Percentiles rank a stretch among this genome's conserved stretches.
phyloP scores from a whole-genome alignment of 1,139 yeast genomes.

The Kodamaea fungicola region DNA sequence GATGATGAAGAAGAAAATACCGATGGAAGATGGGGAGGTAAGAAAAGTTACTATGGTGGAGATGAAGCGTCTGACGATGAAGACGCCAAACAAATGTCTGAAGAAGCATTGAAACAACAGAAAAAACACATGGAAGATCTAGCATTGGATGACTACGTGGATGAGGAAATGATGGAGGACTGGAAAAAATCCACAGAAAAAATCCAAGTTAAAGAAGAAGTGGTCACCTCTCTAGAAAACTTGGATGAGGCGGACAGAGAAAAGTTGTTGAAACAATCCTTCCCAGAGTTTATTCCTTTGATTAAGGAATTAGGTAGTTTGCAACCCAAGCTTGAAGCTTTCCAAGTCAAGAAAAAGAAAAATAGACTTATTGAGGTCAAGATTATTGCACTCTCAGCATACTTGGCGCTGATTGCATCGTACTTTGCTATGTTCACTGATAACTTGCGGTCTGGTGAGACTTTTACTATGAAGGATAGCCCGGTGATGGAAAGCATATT shows the following conservation, averaged over 20 bases:
- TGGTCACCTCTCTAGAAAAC: conserved; percentile 22
- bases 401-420: conserved; percentile 68
- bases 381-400: conserved; percentile 68
- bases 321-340: conserved; percentile 34
- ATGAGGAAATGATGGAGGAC: conserved; percentile 75
- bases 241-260: conserved; percentile 44
- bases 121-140: conserved; percentile 79
- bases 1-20: conserved; percentile 44
- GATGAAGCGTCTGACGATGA: conserved; percentile 77
- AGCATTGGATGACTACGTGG: conserved; percentile 77
- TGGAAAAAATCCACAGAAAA: conserved; percentile 50
- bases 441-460: conserved; percentile 50
- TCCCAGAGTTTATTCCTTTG: conserved; percentile 85
- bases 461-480: conserved; percentile 71
- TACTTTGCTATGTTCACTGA: conserved; percentile 72
- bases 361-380: conserved; percentile 47
- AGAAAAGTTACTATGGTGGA: conserved; percentile 75
- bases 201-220: conserved; percentile 21
- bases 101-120: conserved; percentile 86
- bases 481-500: conserved; percentile 85
- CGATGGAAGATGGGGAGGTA: conserved; percentile 75
- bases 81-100: conserved; percentile 73
- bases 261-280: conserved; percentile 50
- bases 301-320: conserved; percentile 58
- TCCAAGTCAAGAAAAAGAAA: conserved; percentile 19